Base-by-base conservation (phyloP, 2,329 filamentous ascomycete genomes). In the Clonostachys rosea region DNA sequence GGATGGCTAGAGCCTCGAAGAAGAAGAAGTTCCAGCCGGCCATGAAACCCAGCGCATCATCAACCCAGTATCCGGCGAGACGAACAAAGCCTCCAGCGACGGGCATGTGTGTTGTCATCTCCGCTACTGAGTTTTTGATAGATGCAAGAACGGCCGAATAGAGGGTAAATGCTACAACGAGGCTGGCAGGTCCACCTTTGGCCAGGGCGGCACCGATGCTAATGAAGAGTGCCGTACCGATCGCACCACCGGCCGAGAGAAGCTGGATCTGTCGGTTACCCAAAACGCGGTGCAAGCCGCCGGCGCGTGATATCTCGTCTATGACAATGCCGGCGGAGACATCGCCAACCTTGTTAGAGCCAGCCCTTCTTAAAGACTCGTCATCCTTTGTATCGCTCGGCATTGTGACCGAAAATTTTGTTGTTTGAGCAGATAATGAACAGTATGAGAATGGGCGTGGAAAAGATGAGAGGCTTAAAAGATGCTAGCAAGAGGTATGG, bases 211-310 rank as follows among this genome's bases (percentile, higher is more conserved):
- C 57, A 14, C 63, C 65, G 55, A 67, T 68, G 44, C 52, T 50
- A 13, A 56, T 51, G 30, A 50, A 57, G 13, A 58, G 44, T 6
- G 55, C 54, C 53, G 73, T 76, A 30, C 73, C 73, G 52, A 79
- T 77, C 34, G 74, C 74, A 9, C 75, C 75, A 6, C 75, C 75
- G 51, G 78, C 70, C 47, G 74, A 75, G 50, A 78, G 75, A 44
- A 78, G 63, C 54, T 78, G 74, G 49, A 78, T 69, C 50, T 77
- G 34, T 13, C 37, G 39, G 20, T 40, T 40, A 16, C 41, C 17
- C 20, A 49, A 24, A 6, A 37, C 37, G 8, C 47, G 34, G 12
- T 34, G 43, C 20, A 45, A 37, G 24, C 24, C 24, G 24, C 24
- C 24, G 24, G 24, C 24, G 8, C 4, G 24, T 10, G 24, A 9